Evolutionary conservation across 2,329 filamentous ascomycete species (phyloP).

Genomic region (Colletotrichum destructivum): DNA sequence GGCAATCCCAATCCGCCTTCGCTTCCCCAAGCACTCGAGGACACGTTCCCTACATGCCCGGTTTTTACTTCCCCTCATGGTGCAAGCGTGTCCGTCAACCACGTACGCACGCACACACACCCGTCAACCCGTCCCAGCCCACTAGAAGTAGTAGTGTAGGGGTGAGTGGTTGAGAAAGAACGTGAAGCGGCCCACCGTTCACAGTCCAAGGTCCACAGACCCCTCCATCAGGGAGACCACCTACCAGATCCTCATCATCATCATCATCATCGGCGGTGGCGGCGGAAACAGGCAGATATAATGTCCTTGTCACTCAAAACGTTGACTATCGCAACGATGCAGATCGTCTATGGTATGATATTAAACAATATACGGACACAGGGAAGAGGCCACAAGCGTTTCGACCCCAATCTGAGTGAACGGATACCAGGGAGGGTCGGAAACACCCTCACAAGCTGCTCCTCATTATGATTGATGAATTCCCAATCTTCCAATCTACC

Average conservation of each 20-base stretch:
- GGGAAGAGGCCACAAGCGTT: slow-evolving; percentile 2
- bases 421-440: not conserved
- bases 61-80: slow-evolving; percentile 4
- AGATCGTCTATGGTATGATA: slow-evolving; percentile 10
- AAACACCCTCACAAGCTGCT: slow-evolving; percentile 11
- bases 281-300: not conserved
- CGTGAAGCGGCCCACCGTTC: not conserved
- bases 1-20: slow-evolving; percentile 15
- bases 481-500: slow-evolving; percentile 17
- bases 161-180: not conserved
- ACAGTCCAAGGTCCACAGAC: not conserved
- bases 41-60: slow-evolving; percentile 37
- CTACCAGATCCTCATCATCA: not conserved
- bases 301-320: not conserved
- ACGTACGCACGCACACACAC: slow-evolving; percentile 27
- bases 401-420: slow-evolving; percentile 8
- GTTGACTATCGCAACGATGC: not conserved
- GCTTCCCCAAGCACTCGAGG: slow-evolving; percentile 39
- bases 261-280: not conserved
- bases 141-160: slow-evolving; percentile 10
- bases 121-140: slow-evolving; percentile 17
- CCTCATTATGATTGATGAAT: slow-evolving; percentile 36
- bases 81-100: slow-evolving; percentile 2
- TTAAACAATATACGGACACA: slow-evolving; percentile 11
- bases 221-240: slow-evolving; percentile 2